Percentiles rank a stretch among this genome's conserved stretches.
phyloP scores from a whole-genome alignment of 2,329 filamentous ascomycete species.

The Cordyceps cicadae region DNA sequence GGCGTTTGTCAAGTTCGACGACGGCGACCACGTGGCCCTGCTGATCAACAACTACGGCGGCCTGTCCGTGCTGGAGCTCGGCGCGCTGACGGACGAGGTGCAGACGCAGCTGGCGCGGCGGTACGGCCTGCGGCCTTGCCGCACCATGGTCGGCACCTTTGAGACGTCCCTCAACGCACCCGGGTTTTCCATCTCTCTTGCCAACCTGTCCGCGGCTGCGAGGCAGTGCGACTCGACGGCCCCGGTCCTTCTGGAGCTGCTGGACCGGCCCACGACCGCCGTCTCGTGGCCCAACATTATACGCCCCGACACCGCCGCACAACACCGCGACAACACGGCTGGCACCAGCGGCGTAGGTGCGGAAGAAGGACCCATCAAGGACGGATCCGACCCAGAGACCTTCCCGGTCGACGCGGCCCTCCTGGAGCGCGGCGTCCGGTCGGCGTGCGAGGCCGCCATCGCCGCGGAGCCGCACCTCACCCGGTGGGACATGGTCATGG shows the following conservation, averaged over 20 bases:
- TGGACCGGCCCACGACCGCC: background rate
- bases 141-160: constrained; percentile 53
- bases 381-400: constrained; percentile 26
- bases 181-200: constrained; percentile 59
- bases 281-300: background rate
- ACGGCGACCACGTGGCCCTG: constrained; percentile 40
- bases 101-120: constrained; percentile 38
- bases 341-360: background rate
- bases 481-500: constrained; percentile 54
- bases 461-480: constrained; percentile 55
- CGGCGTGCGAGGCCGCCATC: constrained; percentile 44
- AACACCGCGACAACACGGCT: background rate
- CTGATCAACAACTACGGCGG: constrained; percentile 55
- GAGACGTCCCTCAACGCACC: constrained; percentile 67
- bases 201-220: constrained; percentile 47
- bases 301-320: no score
- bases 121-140: constrained; percentile 42
- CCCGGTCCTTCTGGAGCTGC: constrained; percentile 16
- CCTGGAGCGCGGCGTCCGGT: constrained; percentile 48
- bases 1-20: constrained; percentile 39
- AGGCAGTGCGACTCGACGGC: constrained; percentile 35
- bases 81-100: constrained; percentile 45
- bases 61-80: constrained; percentile 48
- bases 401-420: constrained; percentile 41
- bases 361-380: no score